Conservation (phyloP, 805 yeast species). For the Schizosaccharomyces octosporus region DNA sequence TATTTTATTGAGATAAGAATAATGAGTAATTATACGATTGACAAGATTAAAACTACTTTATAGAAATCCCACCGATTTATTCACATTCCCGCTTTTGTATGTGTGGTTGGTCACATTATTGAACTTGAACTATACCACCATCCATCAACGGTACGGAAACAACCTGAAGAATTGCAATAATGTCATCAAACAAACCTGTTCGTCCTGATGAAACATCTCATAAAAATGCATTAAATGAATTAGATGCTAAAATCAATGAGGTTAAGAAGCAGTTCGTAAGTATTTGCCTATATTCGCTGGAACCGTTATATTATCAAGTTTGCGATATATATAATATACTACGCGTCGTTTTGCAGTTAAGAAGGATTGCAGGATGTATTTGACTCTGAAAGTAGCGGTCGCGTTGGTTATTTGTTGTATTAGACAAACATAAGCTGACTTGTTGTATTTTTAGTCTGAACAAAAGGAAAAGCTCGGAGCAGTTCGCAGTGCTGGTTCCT, state of each 20-base stretch:
- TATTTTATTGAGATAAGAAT: too few relatives aligned
- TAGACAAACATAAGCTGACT: background rate
- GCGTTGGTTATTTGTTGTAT: background rate
- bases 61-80: too few relatives aligned
- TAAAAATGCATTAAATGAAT: background rate
- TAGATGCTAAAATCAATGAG: background rate
- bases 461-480: background rate
- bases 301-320: too few relatives aligned
- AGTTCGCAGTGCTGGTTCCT: background rate
- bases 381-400: too few relatives aligned
- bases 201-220: slow-evolving; percentile 1
- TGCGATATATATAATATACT: too few relatives aligned
- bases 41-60: too few relatives aligned
- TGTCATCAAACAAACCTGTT: background rate
- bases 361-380: too few relatives aligned
- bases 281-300: background rate
- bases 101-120: too few relatives aligned
- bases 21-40: too few relatives aligned
- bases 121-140: background rate
- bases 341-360: too few relatives aligned
- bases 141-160: background rate
- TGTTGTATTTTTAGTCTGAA: background rate
- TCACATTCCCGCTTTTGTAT: too few relatives aligned
- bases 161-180: background rate
- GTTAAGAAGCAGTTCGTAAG: background rate